These are phyloP conservation scores for Metschnikowia chrysomelidarum DNA, from an alignment of 805 yeast genomes.

Conservation along the genomic window DNA sequence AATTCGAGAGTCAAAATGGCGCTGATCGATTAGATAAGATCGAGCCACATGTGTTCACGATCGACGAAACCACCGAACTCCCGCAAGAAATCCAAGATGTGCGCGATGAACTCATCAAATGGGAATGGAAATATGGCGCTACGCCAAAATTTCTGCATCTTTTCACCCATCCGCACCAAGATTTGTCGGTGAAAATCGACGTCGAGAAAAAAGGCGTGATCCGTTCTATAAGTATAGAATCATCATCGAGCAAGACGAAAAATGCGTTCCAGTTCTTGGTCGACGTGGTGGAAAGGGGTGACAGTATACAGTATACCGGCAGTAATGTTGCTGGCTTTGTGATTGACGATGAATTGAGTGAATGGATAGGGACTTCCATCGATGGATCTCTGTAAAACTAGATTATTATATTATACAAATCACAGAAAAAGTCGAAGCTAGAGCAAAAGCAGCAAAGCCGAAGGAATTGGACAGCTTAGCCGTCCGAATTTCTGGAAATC, in stretches of 20 bases:
- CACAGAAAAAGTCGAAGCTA: too few relatives aligned
- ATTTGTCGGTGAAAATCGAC: conserved; percentile 32
- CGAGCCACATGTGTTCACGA: conserved; percentile 21
- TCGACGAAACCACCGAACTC: conserved; percentile 27
- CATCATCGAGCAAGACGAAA: background rate
- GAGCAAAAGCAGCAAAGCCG: too few relatives aligned
- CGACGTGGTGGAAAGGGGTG: conserved; percentile 25
- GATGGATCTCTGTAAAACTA: conserved; percentile 38
- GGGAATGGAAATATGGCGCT: conserved; percentile 75
- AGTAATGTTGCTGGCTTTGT: conserved; percentile 44
- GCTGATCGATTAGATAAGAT: background rate
- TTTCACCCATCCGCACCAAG: conserved; percentile 33
- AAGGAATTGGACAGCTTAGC: too few relatives aligned
- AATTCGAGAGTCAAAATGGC: conserved; percentile 28
- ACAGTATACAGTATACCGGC: conserved; percentile 38
- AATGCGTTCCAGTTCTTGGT: conserved; percentile 34
- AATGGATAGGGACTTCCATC: conserved; percentile 45
- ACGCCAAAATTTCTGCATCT: conserved; percentile 72
- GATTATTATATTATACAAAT: too few relatives aligned
- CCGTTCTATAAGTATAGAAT: background rate
- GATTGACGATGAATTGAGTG: conserved; percentile 41
- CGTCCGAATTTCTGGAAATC: too few relatives aligned
- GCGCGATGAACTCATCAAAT: conserved; percentile 44
- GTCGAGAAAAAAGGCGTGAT: conserved; percentile 48
- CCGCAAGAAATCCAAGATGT: conserved; percentile 41